Evolutionary conservation across 2,329 filamentous ascomycete species (phyloP).

Genomic region (Pseudogymnoascus sp.): DNA sequence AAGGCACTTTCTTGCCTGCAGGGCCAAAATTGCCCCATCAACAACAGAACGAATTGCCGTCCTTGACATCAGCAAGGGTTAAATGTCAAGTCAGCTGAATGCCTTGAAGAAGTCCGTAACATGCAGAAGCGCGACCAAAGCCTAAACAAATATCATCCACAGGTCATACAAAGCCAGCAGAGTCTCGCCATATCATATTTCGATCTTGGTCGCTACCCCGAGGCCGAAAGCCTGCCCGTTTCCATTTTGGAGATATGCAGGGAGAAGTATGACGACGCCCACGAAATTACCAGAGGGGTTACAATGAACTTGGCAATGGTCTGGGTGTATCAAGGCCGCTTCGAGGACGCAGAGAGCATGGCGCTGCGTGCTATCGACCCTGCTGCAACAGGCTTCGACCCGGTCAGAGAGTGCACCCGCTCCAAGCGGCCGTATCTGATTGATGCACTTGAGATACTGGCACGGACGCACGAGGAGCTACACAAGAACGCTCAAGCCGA

Average conservation of each 20-base stretch:
- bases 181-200: not conserved
- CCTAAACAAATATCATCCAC: not conserved
- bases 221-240: not conserved
- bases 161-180: not conserved
- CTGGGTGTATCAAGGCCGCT: not conserved
- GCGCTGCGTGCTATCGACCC: not conserved
- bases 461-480: not conserved
- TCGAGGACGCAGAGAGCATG: not conserved
- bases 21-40: not conserved
- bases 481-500: not conserved
- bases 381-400: not conserved
- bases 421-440: not conserved
- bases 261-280: not conserved
- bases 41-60: not conserved
- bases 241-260: not conserved
- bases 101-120: not conserved
- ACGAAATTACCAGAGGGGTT: not conserved
- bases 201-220: not conserved
- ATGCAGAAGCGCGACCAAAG: not conserved
- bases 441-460: not conserved
- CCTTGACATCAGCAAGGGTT: not conserved
- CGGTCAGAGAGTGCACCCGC: not conserved
- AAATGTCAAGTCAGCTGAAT: not conserved
- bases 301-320: not conserved
- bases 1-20: not conserved